phyloP scores from a whole-genome alignment of 331 rosid genomes.

The Stylosanthes scabra region DNA sequence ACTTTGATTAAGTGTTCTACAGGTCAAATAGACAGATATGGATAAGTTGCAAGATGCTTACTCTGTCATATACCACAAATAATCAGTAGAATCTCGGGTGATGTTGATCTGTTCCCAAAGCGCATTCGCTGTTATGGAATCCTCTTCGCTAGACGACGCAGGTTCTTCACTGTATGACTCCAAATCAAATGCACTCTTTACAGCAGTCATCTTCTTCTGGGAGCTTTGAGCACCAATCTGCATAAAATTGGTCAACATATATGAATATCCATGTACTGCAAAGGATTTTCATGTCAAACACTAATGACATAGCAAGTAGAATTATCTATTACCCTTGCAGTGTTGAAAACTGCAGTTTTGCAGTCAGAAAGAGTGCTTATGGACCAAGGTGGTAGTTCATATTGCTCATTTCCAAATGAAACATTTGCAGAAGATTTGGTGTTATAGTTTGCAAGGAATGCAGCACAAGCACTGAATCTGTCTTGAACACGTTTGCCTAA shows the following conservation, averaged over 20 bases:
- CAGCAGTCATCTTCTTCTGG: constrained; percentile 61
- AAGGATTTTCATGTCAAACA: no score
- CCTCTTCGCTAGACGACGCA: constrained; percentile 58
- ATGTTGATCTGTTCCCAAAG: constrained; percentile 75
- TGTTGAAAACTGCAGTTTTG: constrained; percentile 81
- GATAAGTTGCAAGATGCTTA: constrained; percentile 53
- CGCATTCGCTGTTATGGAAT: constrained; percentile 53
- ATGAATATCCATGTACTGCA: no score
- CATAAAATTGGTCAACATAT: constrained; percentile 33
- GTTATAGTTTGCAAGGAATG: constrained; percentile 91
- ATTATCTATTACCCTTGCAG: constrained; percentile 96
- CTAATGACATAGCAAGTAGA: no score
- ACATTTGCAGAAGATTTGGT: constrained; percentile 53
- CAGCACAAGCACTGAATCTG: constrained; percentile 78
- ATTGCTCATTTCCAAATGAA: constrained; percentile 68
- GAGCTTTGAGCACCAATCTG: constrained; percentile 60
- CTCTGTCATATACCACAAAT: constrained; percentile 99
- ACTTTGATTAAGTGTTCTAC: constrained; percentile 22
- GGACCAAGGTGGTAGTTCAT: constrained; percentile 97
- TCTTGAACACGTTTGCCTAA: constrained; percentile 79
- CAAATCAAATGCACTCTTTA: constrained; percentile 61
- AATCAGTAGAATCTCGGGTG: constrained; percentile 82
- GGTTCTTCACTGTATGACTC: constrained; percentile 76
- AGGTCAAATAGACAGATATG: not conserved
- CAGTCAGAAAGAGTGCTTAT: constrained; percentile 97